phyloP scores from a whole-genome alignment of 495 filamentous ascomycete species.

The Penicillium tannophilum region DNA sequence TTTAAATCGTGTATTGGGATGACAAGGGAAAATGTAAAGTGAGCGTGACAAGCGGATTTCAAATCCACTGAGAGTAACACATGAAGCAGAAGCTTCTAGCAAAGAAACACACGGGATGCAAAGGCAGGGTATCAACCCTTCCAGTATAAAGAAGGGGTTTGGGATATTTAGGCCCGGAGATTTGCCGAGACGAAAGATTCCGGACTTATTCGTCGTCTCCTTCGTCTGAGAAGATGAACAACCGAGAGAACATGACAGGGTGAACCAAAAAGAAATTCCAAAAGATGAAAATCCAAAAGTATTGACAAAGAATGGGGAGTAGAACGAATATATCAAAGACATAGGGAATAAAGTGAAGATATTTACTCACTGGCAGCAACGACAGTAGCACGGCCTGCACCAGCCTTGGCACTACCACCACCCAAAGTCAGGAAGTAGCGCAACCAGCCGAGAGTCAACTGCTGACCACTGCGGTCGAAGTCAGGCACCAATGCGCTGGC shows the following conservation, averaged over 20 bases:
- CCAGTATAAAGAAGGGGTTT: not conserved
- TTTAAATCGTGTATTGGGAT: constrained; percentile 14
- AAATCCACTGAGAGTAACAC: not conserved
- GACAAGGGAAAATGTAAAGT: constrained; percentile 9
- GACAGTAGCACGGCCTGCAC: constrained; percentile 41
- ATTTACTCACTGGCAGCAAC: constrained; percentile 50
- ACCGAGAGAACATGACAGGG: constrained; percentile 13
- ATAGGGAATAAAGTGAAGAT: constrained; percentile 2
- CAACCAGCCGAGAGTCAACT: constrained; percentile 51
- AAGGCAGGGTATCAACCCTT: constrained; percentile 6
- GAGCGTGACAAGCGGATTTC: constrained; percentile 6
- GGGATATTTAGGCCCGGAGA: not conserved
- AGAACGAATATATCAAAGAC: constrained; percentile 8
- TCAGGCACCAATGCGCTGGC: constrained; percentile 65
- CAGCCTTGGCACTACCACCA: constrained; percentile 44
- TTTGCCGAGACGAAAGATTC: not conserved
- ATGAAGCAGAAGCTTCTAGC: not conserved
- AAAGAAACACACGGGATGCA: not conserved
- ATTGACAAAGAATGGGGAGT: constrained; percentile 11
- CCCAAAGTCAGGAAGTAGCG: constrained; percentile 49
- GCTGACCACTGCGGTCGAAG: constrained; percentile 78
- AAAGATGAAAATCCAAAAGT: constrained; percentile 1
- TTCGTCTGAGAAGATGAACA: constrained; percentile 11
- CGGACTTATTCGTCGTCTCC: constrained; percentile 14
- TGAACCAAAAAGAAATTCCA: not conserved